phyloP scores from a whole-genome alignment of 2,329 filamentous ascomycete genomes.

The Aciculosporium take region DNA sequence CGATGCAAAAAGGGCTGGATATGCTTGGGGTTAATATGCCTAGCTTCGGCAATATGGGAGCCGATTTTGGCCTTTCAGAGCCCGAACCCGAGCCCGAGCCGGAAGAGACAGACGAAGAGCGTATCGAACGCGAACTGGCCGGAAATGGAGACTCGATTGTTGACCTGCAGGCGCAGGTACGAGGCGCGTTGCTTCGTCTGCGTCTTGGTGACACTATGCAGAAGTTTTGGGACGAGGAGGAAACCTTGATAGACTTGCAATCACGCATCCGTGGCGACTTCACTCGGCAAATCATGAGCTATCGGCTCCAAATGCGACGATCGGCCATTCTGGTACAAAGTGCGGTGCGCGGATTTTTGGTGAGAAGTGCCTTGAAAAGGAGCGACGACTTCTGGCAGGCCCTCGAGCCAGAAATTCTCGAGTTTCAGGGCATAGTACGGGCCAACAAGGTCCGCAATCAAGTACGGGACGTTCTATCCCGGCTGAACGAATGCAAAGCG shows the following conservation, averaged over 20 bases:
- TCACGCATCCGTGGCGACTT: constrained; percentile 79
- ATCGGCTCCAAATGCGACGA: constrained; percentile 66
- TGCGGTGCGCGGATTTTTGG: constrained; percentile 58
- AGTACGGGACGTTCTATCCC: constrained; percentile 39
- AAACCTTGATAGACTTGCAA: constrained; percentile 66
- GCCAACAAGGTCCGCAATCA: constrained; percentile 49
- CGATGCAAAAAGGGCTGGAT: constrained; percentile 92
- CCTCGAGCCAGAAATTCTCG: constrained; percentile 57
- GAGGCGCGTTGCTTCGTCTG: constrained; percentile 66
- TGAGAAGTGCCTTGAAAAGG: constrained; percentile 46
- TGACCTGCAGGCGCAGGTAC: constrained; percentile 76
- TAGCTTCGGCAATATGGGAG: constrained; percentile 93
- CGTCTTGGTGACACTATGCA: constrained; percentile 75
- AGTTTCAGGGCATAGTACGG: constrained; percentile 69
- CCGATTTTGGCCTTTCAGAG: constrained; percentile 72
- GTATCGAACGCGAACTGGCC: constrained; percentile 64
- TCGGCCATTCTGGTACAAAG: constrained; percentile 76
- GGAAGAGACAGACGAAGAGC: constrained; percentile 80
- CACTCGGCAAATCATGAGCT: constrained; percentile 66
- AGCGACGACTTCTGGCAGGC: constrained; percentile 56
- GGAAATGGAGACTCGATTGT: constrained; percentile 59
- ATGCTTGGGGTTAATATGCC: constrained; percentile 93
- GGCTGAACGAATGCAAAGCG: constrained; percentile 47
- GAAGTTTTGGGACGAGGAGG: constrained; percentile 73
- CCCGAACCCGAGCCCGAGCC: constrained; percentile 67